Evolutionary conservation across 192 early-diverging fungal genomes (phyloP).

Genomic region (Tieghemiomyces parasiticus): DNA sequence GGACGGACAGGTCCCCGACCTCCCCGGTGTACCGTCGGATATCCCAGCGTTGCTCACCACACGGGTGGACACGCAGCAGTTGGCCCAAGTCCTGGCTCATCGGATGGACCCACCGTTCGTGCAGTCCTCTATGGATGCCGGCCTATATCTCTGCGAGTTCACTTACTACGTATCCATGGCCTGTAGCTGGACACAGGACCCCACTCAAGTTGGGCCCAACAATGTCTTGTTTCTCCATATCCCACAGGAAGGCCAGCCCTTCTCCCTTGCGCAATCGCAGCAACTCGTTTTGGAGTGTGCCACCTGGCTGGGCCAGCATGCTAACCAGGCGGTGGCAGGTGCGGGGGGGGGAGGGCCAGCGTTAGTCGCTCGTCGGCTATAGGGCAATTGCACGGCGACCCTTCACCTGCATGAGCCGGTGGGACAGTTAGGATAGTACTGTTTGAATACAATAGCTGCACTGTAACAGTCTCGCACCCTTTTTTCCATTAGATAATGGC

Average conservation of each 20-base stretch:
- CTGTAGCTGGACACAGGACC: neutral
- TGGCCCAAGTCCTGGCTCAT: slow-evolving; percentile 17
- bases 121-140: slow-evolving; percentile 28
- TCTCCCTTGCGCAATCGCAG: slow-evolving; percentile 18
- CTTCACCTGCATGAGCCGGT: too few species aligned
- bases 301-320: slow-evolving; percentile 10
- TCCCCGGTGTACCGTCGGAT: slow-evolving; percentile 10
- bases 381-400: too few species aligned
- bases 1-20: slow-evolving; percentile 17
- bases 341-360: too few species aligned
- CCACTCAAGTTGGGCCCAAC: neutral
- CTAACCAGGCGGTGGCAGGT: too few species aligned
- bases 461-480: too few species aligned
- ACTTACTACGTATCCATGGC: slow-evolving; percentile 35
- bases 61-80: slow-evolving; percentile 20
- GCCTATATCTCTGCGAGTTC: slow-evolving; percentile 41
- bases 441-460: too few species aligned
- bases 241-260: slow-evolving; percentile 21
- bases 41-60: slow-evolving; percentile 18
- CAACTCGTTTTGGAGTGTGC: slow-evolving; percentile 20
- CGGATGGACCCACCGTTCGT: slow-evolving; percentile 23
- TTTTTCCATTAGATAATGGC: too few species aligned
- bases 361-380: too few species aligned
- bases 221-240: slow-evolving; percentile 31
- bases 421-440: too few species aligned